Evolutionary conservation across 306 rosid genomes (phyloP), one percentile per base, ranked within the genome.

Genomic region (Nissolia schottii): DNA sequence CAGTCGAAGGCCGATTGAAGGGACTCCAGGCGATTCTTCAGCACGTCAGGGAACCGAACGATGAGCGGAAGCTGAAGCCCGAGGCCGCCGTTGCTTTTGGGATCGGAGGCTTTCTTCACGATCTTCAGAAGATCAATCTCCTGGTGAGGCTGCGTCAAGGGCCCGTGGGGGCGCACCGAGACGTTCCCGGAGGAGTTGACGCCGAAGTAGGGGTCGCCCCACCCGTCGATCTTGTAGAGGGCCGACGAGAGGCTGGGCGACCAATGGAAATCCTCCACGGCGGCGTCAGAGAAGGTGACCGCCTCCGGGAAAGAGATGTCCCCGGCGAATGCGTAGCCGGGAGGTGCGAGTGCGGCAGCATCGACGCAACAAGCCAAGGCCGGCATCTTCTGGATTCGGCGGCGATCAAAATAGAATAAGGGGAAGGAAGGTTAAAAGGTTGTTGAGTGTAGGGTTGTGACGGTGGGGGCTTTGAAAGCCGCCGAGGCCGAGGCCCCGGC

Each of bases 401-500:
- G 84, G 66, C 77, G 76, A 79, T 79, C 74, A 48, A 81, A 66
- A 23, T 18, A n/a, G 57, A 84, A 86, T 55, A 32, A 59, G 46
- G 50, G 31, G n/a, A 24, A 4, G 2, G 12, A 35, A 19, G 2
- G 29, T 37, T 73, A 35, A 67, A 38, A 49, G 67, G 82, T 77
- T 67, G 50, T 14, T 6, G 8, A 35, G 64, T 53, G 22, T 13
- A 37, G n/a, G 83, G 77, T 79, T 74, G 96, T 86, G 70, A 66
- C 74, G 84, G 64, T 88, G 97, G 98, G 98, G 98, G 98, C 87
- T 87, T 90, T 88, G 78, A 81, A 83, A 93, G 92, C 97, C 93
- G 97, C 96, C 96, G 97, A 89, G 97, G 97, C 97, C 88, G 90
- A 86, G 85, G 97, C 97, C 97, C 90, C 97, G 96, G 97, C 97